Evolutionary conservation across 2,329 filamentous ascomycete species (phyloP), one percentile per base, ranked within the genome.

Genomic region (Emergomyces orientalis): DNA sequence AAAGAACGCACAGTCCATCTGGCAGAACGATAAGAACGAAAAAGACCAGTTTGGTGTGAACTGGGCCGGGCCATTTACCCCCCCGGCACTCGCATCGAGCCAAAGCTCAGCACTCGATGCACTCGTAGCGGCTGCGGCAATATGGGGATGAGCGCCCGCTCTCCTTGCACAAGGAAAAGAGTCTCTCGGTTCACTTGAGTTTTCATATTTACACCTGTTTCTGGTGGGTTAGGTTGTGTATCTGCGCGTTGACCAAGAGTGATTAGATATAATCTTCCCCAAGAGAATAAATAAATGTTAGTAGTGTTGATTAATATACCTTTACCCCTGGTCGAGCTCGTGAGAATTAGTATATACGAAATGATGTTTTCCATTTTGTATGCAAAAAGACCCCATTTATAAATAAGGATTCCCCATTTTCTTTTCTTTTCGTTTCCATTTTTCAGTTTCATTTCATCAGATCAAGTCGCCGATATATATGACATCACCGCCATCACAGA

Each of bases 101-200:
- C 88, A 90, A 55, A 84, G 82, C 69, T 84, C 83, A 22, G 87
- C 85, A 0, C 74, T 90, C 73, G 88, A 90, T 73, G 83, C 81
- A 43, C 75, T 90, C 37, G 83, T 90, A 64, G 88, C 84, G 34
- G 86, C 86, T 6, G 60, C 37, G 19, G 60, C 60, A 30, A 47
- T 59, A n/a, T 22, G 2, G 6, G 4, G 30, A n/a, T 55, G 51
- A 55, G 27, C 6, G 27, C 3, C 19, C 34, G 17, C 6, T 17
- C 3, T 34, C 9, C 30, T 22, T n/a, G 51, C 1, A n/a, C 43
- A 47, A n/a, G 17, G 22, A 22, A 22, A 22, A 11, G 22, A 2
- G 19, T n/a, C 22, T 22, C 3, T 22, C 17, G 6, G 43, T 47
- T 47, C 22, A 2, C 22, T 47, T 9, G 43, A n/a, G 22, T 47